phyloP scores from a whole-genome alignment of 805 yeast genomes.

The Grigorovia humatica region DNA sequence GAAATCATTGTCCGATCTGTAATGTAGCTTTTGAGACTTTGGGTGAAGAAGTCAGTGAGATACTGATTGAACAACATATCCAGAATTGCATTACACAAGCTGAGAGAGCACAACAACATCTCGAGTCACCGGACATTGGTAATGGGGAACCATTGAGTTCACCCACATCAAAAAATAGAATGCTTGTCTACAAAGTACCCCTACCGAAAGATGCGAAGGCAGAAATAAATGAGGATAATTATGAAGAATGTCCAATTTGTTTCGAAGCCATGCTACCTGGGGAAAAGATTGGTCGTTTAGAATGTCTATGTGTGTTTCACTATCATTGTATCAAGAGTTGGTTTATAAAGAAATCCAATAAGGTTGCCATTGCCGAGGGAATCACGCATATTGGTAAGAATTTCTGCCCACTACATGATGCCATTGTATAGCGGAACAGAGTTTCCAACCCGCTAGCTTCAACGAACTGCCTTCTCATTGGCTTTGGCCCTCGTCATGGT shows the following conservation, averaged over 20 bases:
- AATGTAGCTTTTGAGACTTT: slow-evolving; percentile 7
- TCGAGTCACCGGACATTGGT: slow-evolving; percentile 22
- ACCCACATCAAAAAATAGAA: slow-evolving; percentile 42
- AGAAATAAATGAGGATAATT: slow-evolving; percentile 20
- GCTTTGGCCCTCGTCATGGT: neutral
- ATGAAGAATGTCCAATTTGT: slow-evolving; percentile 86
- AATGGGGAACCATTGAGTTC: slow-evolving; percentile 2
- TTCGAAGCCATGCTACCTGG: slow-evolving; percentile 81
- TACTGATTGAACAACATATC: slow-evolving; percentile 53
- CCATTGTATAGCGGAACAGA: slow-evolving; percentile 10
- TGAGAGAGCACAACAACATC: slow-evolving; percentile 37
- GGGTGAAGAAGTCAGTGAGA: slow-evolving; percentile 7
- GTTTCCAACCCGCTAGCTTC: too few species aligned
- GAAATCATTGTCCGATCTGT: slow-evolving; percentile 33
- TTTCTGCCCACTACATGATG: slow-evolving; percentile 44
- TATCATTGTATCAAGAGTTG: slow-evolving; percentile 83
- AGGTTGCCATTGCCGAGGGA: slow-evolving; percentile 21
- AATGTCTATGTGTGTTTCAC: slow-evolving; percentile 91
- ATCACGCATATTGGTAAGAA: slow-evolving; percentile 24
- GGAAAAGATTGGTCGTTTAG: slow-evolving; percentile 82
- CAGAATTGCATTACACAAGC: slow-evolving; percentile 52
- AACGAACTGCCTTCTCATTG: neutral
- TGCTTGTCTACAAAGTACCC: slow-evolving; percentile 62
- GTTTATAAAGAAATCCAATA: slow-evolving; percentile 72
- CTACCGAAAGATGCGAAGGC: slow-evolving; percentile 5